These are phyloP conservation scores for Ceraceosorus bombacis DNA, from an alignment of 1,284 basidiomycete genomes.

Conservation along the genomic window DNA sequence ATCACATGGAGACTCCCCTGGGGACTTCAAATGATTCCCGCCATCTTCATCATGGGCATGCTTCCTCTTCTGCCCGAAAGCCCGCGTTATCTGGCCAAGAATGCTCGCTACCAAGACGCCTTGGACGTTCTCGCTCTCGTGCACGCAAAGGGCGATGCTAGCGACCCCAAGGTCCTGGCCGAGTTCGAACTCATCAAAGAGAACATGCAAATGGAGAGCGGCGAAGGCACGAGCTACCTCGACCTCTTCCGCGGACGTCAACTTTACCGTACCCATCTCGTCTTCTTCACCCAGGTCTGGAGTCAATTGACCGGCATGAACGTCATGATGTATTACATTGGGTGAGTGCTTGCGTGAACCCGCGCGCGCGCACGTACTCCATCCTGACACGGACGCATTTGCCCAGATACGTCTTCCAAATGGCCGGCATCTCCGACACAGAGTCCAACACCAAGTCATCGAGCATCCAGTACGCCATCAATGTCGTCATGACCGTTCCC, in stretches of 20 bases:
- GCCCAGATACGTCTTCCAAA: constrained; percentile 12
- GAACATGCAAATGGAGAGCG: constrained; percentile 54
- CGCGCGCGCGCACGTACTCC: neutral
- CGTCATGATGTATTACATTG: constrained; percentile 48
- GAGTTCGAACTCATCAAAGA: constrained; percentile 59
- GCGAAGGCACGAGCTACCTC: constrained; percentile 12
- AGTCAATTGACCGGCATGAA: constrained; percentile 50
- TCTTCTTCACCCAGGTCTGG: constrained; percentile 20
- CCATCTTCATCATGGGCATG: constrained; percentile 51
- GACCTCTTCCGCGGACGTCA: constrained; percentile 16
- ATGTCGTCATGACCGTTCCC: constrained; percentile 29
- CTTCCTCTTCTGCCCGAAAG: constrained; percentile 59
- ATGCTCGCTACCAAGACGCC: constrained; percentile 13
- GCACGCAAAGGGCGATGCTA: constrained; percentile 37
- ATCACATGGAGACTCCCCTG: constrained; percentile 60
- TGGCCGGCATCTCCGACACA: constrained; percentile 11
- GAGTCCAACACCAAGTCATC: constrained; percentile 1
- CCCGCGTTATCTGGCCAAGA: constrained; percentile 61
- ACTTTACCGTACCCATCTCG: constrained; percentile 20
- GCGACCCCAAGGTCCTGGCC: constrained; percentile 44
- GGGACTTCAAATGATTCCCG: constrained; percentile 58
- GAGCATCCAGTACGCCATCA: constrained; percentile 27
- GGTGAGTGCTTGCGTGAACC: neutral
- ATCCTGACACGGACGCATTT: neutral
- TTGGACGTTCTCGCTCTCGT: constrained; percentile 49